Conservation (phyloP, 2,329 filamentous ascomycete species). For the Fusarium sp. region DNA sequence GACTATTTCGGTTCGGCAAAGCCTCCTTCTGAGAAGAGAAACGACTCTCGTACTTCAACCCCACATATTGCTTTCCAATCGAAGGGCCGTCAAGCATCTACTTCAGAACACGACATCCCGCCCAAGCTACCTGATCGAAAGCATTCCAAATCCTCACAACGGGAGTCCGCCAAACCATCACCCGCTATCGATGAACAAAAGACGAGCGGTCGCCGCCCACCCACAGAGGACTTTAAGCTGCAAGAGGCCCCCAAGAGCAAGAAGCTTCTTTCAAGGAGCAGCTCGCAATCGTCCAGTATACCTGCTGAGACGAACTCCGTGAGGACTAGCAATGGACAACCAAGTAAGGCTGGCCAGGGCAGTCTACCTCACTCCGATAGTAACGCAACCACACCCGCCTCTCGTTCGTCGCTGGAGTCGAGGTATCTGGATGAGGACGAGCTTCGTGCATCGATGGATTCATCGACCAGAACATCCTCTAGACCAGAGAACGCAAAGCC, state of each 20-base stretch:
- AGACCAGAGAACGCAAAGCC: slow-evolving; percentile 59
- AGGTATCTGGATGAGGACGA: slow-evolving; percentile 68
- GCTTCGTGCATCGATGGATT: slow-evolving; percentile 56
- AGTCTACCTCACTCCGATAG: slow-evolving; percentile 52
- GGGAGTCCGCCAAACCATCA: slow-evolving; percentile 49
- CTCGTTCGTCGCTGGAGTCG: slow-evolving; percentile 70
- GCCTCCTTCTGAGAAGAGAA: slow-evolving; percentile 59
- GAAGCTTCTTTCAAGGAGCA: slow-evolving; percentile 58
- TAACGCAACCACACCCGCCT: slow-evolving; percentile 51
- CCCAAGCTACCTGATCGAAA: slow-evolving; percentile 58
- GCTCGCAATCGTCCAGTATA: slow-evolving; percentile 57
- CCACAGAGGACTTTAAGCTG: slow-evolving; percentile 76
- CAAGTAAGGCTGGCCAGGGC: slow-evolving; percentile 43
- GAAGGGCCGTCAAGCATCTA: slow-evolving; percentile 72
- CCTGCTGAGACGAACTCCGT: slow-evolving; percentile 52
- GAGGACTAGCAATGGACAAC: slow-evolving; percentile 52
- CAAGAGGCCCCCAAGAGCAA: slow-evolving; percentile 82
- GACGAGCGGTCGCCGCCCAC: slow-evolving; percentile 49
- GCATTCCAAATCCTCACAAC: slow-evolving; percentile 62
- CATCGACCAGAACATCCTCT: slow-evolving; percentile 55
- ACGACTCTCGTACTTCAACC: slow-evolving; percentile 68
- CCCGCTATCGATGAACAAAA: slow-evolving; percentile 56
- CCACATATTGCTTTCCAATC: slow-evolving; percentile 96
- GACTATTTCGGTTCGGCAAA: slow-evolving; percentile 70
- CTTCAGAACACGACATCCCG: slow-evolving; percentile 64